These are phyloP conservation scores for Mortierella sp. DNA, from an alignment of 371 early-diverging fungal genomes.

Conservation along the genomic window DNA sequence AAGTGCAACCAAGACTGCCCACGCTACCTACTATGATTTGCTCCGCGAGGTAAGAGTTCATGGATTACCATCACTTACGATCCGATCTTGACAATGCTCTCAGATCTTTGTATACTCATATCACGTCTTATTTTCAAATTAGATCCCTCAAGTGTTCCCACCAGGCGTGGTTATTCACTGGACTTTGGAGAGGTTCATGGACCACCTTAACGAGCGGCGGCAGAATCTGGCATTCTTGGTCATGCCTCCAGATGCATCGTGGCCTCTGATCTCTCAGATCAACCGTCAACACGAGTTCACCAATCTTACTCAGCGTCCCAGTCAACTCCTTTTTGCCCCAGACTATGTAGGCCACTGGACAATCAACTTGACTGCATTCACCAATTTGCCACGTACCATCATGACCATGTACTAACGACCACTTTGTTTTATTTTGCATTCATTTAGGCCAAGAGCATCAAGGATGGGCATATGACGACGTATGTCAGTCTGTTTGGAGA, in stretches of 20 bases:
- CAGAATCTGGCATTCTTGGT: constrained; percentile 68
- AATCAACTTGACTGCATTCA: constrained; percentile 16
- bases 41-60: constrained; percentile 44
- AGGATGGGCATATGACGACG: constrained; percentile 71
- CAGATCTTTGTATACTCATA: neutral
- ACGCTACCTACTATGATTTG: constrained; percentile 55
- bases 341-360: constrained; percentile 29
- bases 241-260: constrained; percentile 84
- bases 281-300: constrained; percentile 83
- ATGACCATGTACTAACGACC: neutral
- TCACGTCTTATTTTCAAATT: neutral
- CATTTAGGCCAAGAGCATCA: constrained; percentile 71
- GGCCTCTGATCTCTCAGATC: constrained; percentile 85
- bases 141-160: constrained; percentile 50
- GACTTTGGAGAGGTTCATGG: constrained; percentile 75
- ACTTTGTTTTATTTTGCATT: constrained; percentile 34
- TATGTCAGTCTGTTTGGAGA: constrained; percentile 74
- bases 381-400: constrained; percentile 46
- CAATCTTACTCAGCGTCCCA: constrained; percentile 72
- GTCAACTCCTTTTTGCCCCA: constrained; percentile 64
- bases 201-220: constrained; percentile 69
- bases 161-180: constrained; percentile 67
- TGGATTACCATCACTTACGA: neutral
- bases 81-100: too few species aligned
- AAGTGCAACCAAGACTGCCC: constrained; percentile 38